These are phyloP conservation scores for Saturnispora sekii DNA, from an alignment of 805 yeast species.

Conservation along the genomic window DNA sequence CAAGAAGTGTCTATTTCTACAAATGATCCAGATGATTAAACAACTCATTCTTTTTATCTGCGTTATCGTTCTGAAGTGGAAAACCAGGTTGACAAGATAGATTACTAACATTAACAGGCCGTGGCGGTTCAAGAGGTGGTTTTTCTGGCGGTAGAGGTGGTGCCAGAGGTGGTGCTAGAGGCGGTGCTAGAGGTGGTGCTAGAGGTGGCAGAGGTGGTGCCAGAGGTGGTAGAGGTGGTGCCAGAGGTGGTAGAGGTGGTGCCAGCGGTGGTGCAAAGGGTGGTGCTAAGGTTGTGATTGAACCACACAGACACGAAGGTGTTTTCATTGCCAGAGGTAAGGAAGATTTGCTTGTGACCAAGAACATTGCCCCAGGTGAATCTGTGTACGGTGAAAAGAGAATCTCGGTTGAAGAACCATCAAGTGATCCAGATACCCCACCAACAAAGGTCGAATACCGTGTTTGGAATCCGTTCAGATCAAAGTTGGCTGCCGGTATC, in stretches of 20 bases:
- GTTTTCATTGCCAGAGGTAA: conserved; percentile 99
- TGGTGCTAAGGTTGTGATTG: conserved; percentile 94
- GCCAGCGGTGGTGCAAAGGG: conserved; percentile 80
- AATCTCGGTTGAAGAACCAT: conserved; percentile 86
- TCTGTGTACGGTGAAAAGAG: conserved; percentile 98
- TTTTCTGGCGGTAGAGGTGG: conserved; percentile 45
- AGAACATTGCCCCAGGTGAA: conserved; percentile 97
- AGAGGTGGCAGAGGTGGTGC: conserved; percentile 41
- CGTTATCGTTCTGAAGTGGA: conserved; percentile 7
- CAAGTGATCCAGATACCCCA: conserved; percentile 77
- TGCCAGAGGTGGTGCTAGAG: conserved; percentile 38
- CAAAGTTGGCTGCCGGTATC: conserved; percentile 99
- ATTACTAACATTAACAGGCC: conserved; percentile 13
- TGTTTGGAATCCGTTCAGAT: conserved; percentile 99
- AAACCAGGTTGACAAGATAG: not conserved
- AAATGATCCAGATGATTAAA: conserved; percentile 4
- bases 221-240: conserved; percentile 50
- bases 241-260: conserved; percentile 52
- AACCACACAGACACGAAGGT: conserved; percentile 98
- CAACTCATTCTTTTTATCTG: conserved; percentile 6
- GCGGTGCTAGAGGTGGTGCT: conserved; percentile 40
- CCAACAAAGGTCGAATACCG: conserved; percentile 96
- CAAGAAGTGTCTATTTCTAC: conserved; percentile 1
- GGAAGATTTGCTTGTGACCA: conserved; percentile 95
- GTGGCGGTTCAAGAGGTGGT: conserved; percentile 28